These are phyloP conservation scores for Penicillium malachiteum DNA, from an alignment of 495 filamentous ascomycete species.

Conservation along the genomic window DNA sequence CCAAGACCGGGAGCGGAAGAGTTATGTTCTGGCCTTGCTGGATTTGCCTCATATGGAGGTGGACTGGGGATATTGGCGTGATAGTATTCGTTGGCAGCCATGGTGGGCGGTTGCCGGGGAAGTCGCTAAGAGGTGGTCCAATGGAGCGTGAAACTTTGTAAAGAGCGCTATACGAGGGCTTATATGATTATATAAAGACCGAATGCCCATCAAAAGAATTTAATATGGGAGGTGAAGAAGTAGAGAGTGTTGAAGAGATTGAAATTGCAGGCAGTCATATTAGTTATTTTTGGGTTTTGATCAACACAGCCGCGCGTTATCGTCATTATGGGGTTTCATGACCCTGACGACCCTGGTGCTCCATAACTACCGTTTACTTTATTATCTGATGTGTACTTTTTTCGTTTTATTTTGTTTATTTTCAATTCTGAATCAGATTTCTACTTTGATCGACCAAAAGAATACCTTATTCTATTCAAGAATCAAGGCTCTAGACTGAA, in stretches of 20 bases:
- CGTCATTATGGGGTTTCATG: neutral
- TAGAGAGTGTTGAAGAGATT: neutral
- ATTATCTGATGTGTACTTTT: too few species aligned
- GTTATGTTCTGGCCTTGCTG: slow-evolving; percentile 26
- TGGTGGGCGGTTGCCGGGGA: slow-evolving; percentile 39
- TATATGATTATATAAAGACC: neutral
- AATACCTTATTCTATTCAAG: too few species aligned
- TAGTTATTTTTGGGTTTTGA: slow-evolving; percentile 31
- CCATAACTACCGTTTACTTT: too few species aligned
- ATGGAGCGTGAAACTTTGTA: neutral
- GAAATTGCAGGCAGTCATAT: slow-evolving; percentile 25
- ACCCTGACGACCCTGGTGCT: too few species aligned
- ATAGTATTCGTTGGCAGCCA: slow-evolving; percentile 87
- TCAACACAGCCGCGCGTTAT: slow-evolving; percentile 29
- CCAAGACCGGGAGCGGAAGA: slow-evolving; percentile 30
- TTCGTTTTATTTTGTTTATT: too few species aligned
- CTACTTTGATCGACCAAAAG: too few species aligned
- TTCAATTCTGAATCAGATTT: too few species aligned
- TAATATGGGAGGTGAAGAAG: too few species aligned
- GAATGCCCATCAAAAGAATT: neutral
- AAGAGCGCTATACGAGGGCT: neutral
- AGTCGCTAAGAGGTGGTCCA: neutral
- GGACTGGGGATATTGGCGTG: slow-evolving; percentile 46
- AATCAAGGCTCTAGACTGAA: too few species aligned
- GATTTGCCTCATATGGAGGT: slow-evolving; percentile 41